Evolutionary conservation across 2,329 filamentous ascomycete genomes (phyloP).

Genomic region (Penicillium frequentans): DNA sequence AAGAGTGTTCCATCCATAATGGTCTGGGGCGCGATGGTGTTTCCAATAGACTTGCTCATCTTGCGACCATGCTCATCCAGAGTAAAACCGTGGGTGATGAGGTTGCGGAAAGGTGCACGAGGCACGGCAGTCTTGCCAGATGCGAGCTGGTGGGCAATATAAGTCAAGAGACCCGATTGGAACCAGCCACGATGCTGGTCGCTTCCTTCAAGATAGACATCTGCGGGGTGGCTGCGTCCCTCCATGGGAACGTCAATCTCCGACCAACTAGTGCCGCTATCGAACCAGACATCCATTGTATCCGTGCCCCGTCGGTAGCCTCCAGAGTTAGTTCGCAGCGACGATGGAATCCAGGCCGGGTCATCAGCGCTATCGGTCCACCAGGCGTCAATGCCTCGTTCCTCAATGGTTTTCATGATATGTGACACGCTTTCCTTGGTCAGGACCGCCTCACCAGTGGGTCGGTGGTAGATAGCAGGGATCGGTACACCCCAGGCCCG

Average conservation of each 20-base stretch:
- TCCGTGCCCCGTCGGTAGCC: constrained; percentile 76
- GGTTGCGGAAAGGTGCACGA: constrained; percentile 73
- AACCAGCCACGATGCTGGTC: constrained; percentile 99
- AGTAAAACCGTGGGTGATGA: constrained; percentile 96
- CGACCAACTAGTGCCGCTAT: constrained; percentile 93
- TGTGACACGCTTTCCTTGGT: constrained; percentile 77
- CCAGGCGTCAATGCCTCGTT: constrained; percentile 87
- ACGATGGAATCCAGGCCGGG: constrained; percentile 70
- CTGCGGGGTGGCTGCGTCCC: constrained; percentile 52
- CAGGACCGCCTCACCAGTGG: constrained; percentile 72
- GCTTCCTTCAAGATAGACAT: constrained; percentile 90
- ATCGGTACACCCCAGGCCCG: constrained; percentile 97
- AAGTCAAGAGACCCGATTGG: constrained; percentile 89
- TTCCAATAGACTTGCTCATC: constrained; percentile 97
- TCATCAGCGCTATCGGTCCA: constrained; percentile 82
- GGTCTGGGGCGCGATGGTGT: constrained; percentile 75
- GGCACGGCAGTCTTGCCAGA: constrained; percentile 32
- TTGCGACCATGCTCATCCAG: constrained; percentile 89
- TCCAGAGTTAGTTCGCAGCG: constrained; percentile 51
- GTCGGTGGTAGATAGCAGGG: constrained; percentile 75
- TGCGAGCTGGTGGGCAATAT: constrained; percentile 61
- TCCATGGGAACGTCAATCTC: constrained; percentile 42
- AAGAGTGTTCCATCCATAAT: constrained; percentile 83
- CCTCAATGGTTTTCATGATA: constrained; percentile 74
- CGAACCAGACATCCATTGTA: constrained; percentile 99